phyloP scores from a whole-genome alignment of 371 early-diverging fungal genomes.

The Lichtheimia corymbifera region DNA sequence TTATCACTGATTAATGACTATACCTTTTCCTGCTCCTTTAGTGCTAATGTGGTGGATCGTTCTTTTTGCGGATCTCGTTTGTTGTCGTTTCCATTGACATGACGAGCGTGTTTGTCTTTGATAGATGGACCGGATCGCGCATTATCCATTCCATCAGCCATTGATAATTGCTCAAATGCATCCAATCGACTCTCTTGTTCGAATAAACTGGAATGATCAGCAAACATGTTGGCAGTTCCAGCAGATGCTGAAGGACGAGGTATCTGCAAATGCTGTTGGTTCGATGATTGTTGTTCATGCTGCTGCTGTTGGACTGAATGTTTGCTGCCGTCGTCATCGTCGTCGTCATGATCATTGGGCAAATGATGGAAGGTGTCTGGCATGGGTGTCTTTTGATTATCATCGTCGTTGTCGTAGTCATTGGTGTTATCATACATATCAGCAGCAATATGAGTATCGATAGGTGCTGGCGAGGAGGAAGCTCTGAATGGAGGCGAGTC shows the following conservation, averaged over 20 bases:
- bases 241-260: not conserved
- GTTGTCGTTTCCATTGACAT: constrained; percentile 2
- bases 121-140: not conserved
- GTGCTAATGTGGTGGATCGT: constrained; percentile 40
- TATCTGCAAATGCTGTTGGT: not conserved
- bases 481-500: constrained; percentile 7
- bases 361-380: not conserved
- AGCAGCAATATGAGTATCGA: not conserved
- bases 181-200: constrained; percentile 17
- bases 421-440: not conserved
- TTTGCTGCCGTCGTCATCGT: not conserved
- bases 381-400: constrained; percentile 4
- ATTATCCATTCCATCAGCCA: constrained; percentile 1
- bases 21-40: constrained; percentile 71
- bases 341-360: no score
- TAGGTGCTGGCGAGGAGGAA: not conserved
- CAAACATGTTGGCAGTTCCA: not conserved
- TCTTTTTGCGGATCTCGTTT: constrained; percentile 14
- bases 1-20: not conserved
- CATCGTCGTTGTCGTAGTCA: constrained; percentile 3
- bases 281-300: not conserved
- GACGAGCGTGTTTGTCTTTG: not conserved
- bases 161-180: constrained; percentile 12
- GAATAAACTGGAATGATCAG: constrained; percentile 5
- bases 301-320: not conserved